Base-by-base conservation (phyloP, 306 rosid genomes). In the Lathyrus tuberosus region DNA sequence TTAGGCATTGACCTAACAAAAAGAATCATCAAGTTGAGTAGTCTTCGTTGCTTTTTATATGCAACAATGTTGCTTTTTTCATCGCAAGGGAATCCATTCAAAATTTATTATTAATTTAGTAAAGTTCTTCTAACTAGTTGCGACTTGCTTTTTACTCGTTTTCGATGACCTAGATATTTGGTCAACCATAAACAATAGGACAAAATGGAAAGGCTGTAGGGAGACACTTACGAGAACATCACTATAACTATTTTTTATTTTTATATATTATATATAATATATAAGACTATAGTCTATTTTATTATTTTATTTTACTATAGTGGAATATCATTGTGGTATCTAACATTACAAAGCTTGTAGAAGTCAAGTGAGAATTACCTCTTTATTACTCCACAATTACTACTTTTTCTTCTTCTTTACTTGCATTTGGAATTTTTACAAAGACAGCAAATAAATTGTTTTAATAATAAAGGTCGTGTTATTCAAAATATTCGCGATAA, bases 1-100 rank as follows among this genome's bases (percentile, higher is more conserved):
- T 38, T 69, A 73, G 82, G 74, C 71, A 77, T 81, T 77, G 82
- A 81, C 82, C 82, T 69, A 81, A 64, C 63, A 67, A 62, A 69
- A 64, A 59, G 66, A 73, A 60, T 42, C 85, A 15, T 57, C 74
- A 26, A 26, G 30, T 48, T 75, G 66, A 69, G 77, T 30, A 62
- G 16, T 69, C 74, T 56, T 33, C 22, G 65, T 28, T 67, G 54
- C 65, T 67, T 42, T 70, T 70, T 71, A 22, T 64, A 64, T 64
- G 37, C 30, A 51, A 49, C 71, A 24, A 10, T 24, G 13, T 47
- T 72, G 44, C 79, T 47, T 81, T 76, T 33, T 64, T 76, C 81
- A 61, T 72, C 64, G 73, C 35, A 72, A 42, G 56, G 73, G 74
- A 69, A 73, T 77, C 85, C 69, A 46, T 72, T 53, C 37, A 79